A percentile compares a stretch with the other conserved stretches of the same genome.
Conservation (phyloP, 805 yeast species). For the Alloascoidea africana region DNA sequence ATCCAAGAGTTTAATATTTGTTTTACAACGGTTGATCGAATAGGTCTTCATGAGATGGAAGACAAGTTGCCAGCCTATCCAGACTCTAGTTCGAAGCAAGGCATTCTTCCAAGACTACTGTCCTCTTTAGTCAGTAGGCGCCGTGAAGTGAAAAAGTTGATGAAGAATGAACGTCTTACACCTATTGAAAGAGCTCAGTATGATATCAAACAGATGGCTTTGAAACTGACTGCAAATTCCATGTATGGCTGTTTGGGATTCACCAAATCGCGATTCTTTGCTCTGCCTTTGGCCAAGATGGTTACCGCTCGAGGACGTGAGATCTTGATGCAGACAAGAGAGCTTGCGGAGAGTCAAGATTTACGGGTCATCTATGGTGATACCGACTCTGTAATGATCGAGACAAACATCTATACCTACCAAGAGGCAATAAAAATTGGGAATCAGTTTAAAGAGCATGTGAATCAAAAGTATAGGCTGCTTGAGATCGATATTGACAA, state of each 20-base stretch:
- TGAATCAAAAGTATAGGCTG: slow-evolving; percentile 75
- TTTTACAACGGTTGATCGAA: slow-evolving; percentile 84
- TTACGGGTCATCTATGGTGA: slow-evolving; percentile 92
- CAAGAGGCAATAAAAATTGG: slow-evolving; percentile 74
- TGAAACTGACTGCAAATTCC: slow-evolving; percentile 95
- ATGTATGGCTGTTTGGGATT: slow-evolving; percentile 98
- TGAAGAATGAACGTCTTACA: slow-evolving; percentile 59
- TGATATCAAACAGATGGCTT: slow-evolving; percentile 91
- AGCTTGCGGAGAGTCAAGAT: slow-evolving; percentile 73
- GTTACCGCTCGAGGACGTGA: slow-evolving; percentile 94
- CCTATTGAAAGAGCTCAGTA: slow-evolving; percentile 62
- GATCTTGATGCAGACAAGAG: slow-evolving; percentile 83
- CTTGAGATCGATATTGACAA: slow-evolving; percentile 94
- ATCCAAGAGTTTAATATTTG: slow-evolving; percentile 96
- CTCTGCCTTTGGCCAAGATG: slow-evolving; percentile 89
- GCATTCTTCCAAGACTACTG: slow-evolving; percentile 77
- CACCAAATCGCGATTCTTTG: slow-evolving; percentile 83
- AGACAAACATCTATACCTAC: slow-evolving; percentile 60
- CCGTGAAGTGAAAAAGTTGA: slow-evolving; percentile 75
- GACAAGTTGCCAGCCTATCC: slow-evolving; percentile 66
- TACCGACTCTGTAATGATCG: slow-evolving; percentile 98
- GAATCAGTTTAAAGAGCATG: slow-evolving; percentile 65
- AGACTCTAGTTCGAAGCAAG: slow-evolving; percentile 37
- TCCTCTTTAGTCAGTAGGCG: slow-evolving; percentile 81
- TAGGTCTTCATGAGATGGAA: slow-evolving; percentile 25